Base-by-base conservation (phyloP, 441 rosid genomes). In the Rhodomyrtus psidioides region DNA sequence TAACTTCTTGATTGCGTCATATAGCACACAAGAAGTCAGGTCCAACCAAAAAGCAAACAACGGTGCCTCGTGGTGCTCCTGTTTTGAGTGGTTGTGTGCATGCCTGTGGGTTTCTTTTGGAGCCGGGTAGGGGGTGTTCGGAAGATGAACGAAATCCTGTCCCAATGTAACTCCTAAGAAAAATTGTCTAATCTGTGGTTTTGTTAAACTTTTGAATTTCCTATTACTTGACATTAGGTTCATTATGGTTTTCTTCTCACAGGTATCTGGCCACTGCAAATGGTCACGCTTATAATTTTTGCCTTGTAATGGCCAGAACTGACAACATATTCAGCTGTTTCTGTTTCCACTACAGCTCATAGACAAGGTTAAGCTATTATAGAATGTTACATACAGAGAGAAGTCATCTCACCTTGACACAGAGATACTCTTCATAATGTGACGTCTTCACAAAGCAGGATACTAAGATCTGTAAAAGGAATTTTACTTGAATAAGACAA, bases 381-480 rank as follows among this genome's bases (percentile, higher is more conserved):
- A 24, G 82, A 65, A 74, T 51, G 65, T 53, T 84, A 55, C 83
- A 58, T 34, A 44, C 28, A 42, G 59, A 83, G 85, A 84, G 57
- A 39, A 87, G 83, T 56, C 2, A 53, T 83, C 85, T 89, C 87
- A 96, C 99, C 96, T 97, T 95, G 51, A 97, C 98, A 88, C 99
- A 92, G 6, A 94, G 91, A 85, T 97, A 97, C 88, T 96, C 99
- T 91, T 95, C 98, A 85, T 85, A 85, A 90, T 92, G 99, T 34
- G 98, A 94, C 27, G 99, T 97, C 94, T 94, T 97, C 86, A 97
- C 98, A 86, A 97, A 97, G 86, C 98, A 95, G 62, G 98, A 97
- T 88, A 97, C 91, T 90, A 94, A 59, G 86, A 94, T 91, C 95
- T 92, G 93, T 75, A 82, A 86, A 88, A 88, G 4, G 24, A 65